phyloP scores from a whole-genome alignment of 2,329 filamentous ascomycete genomes.

The Stemphylium lycopersici region DNA sequence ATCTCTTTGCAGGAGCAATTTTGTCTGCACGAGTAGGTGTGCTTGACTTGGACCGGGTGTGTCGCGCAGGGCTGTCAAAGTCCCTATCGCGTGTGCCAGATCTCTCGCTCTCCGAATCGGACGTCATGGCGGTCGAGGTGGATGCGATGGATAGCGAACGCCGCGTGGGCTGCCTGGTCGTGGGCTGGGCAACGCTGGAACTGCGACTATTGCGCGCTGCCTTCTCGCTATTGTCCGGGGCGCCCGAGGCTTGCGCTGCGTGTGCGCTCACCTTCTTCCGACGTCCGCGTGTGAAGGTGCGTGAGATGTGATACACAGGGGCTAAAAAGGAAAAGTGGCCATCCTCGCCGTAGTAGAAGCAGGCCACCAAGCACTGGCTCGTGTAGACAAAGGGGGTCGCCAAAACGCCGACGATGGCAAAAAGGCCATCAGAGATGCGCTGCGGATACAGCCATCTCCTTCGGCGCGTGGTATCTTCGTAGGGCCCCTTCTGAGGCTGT shows the following conservation, averaged over 20 bases:
- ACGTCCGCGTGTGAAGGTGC: conserved; percentile 53
- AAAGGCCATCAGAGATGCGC: conserved; percentile 72
- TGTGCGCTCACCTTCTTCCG: conserved; percentile 41
- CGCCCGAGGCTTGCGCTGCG: conserved; percentile 31
- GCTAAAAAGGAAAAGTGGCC: conserved; percentile 79
- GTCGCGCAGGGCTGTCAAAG: conserved; percentile 53
- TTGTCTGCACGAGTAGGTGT: conserved; percentile 63
- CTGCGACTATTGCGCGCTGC: conserved; percentile 40
- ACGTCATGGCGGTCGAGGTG: conserved; percentile 69
- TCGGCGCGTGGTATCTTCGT: conserved; percentile 43
- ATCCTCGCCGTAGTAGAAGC: conserved; percentile 81
- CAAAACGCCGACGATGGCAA: conserved; percentile 78
- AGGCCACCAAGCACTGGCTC: conserved; percentile 80
- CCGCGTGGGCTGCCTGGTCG: conserved; percentile 38
- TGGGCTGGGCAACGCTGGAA: conserved; percentile 30
- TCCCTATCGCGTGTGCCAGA: conserved; percentile 37
- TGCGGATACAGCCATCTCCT: conserved; percentile 64
- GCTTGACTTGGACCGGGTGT: conserved; percentile 68
- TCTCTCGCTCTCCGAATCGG: conserved; percentile 69
- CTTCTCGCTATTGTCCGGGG: conserved; percentile 37
- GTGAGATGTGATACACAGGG: conserved; percentile 69
- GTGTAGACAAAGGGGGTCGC: conserved; percentile 80
- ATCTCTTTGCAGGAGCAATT: conserved; percentile 71
- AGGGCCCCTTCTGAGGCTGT: conserved; percentile 32
- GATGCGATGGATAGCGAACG: conserved; percentile 54